These are phyloP conservation scores for Rubia yunnanensis DNA, from an alignment of 257 asterid genomes.

Conservation along the genomic window DNA sequence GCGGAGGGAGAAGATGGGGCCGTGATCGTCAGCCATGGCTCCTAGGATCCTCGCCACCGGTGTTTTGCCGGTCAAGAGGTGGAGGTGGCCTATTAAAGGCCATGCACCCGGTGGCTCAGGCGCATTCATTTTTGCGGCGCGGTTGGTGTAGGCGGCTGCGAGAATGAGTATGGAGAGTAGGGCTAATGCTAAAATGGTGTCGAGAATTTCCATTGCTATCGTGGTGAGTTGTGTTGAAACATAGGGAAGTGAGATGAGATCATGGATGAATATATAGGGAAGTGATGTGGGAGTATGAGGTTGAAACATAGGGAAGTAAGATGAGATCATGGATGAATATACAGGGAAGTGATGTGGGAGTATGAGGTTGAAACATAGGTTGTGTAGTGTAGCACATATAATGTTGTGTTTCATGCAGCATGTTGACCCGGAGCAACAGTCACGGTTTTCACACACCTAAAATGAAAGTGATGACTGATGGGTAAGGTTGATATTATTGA, in stretches of 20 bases:
- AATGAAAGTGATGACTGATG: too few species aligned
- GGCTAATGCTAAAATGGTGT: background rate
- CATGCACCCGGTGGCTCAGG: slow-evolving; percentile 43
- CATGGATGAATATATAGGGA: background rate
- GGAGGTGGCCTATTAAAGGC: slow-evolving; percentile 67
- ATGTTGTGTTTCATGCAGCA: too few species aligned
- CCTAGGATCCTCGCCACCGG: slow-evolving; percentile 38
- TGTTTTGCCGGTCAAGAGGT: slow-evolving; percentile 23
- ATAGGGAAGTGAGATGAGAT: background rate
- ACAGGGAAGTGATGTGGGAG: too few species aligned
- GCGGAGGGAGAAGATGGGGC: slow-evolving; percentile 47
- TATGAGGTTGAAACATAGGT: too few species aligned
- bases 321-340: too few species aligned
- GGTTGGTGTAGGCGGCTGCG: background rate
- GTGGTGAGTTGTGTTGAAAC: background rate
- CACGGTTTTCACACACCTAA: too few species aligned
- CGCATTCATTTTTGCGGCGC: slow-evolving; percentile 5
- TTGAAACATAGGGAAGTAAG: background rate
- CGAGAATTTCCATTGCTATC: background rate
- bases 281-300: background rate
- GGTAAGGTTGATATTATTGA: too few species aligned
- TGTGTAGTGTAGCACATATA: too few species aligned
- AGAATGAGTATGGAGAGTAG: background rate
- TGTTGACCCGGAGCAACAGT: too few species aligned
- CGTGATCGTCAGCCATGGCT: slow-evolving; percentile 46